Conservation (phyloP, 345 rosid genomes). For the Theobroma cacao region DNA sequence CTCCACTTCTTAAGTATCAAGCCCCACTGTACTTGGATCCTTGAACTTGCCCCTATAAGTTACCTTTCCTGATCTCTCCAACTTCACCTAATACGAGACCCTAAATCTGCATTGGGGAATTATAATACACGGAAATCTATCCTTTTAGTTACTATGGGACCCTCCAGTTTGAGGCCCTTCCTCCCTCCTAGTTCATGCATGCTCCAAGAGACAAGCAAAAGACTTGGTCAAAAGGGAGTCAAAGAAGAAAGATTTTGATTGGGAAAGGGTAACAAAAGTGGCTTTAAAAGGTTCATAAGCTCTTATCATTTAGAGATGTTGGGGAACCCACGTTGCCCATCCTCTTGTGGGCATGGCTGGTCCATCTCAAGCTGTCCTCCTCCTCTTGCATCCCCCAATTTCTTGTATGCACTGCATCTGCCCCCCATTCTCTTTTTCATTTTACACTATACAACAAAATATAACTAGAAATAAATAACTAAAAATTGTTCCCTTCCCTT, state of each 20-base stretch:
- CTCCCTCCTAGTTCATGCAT: constrained; percentile 43
- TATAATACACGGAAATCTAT: constrained; percentile 22
- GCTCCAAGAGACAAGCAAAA: constrained; percentile 32
- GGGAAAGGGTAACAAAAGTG: constrained; percentile 21
- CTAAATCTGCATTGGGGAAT: constrained; percentile 32
- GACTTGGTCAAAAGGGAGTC: constrained; percentile 44
- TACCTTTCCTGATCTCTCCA: constrained; percentile 17
- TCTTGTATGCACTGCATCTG: constrained; percentile 60
- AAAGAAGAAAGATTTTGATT: constrained; percentile 30
- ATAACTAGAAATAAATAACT: constrained; percentile 3
- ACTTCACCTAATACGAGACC: constrained; percentile 38
- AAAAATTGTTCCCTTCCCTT: not conserved
- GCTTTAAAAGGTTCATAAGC: constrained; percentile 21
- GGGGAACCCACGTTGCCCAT: constrained; percentile 55
- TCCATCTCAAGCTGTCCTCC: constrained; percentile 63
- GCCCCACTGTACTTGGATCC: constrained; percentile 44
- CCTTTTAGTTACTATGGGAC: constrained; percentile 32
- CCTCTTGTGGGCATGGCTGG: constrained; percentile 46
- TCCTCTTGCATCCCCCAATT: constrained; percentile 19
- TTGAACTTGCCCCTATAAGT: constrained; percentile 71
- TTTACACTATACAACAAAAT: not conserved
- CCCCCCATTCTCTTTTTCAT: not conserved
- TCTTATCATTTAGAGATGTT: constrained; percentile 24
- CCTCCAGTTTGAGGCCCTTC: constrained; percentile 24
- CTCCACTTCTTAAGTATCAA: constrained; percentile 33